Percentiles rank a stretch among this genome's conserved stretches.
Conservation (phyloP, 1,139 yeast species). For the Kluyveromyces sp. region DNA sequence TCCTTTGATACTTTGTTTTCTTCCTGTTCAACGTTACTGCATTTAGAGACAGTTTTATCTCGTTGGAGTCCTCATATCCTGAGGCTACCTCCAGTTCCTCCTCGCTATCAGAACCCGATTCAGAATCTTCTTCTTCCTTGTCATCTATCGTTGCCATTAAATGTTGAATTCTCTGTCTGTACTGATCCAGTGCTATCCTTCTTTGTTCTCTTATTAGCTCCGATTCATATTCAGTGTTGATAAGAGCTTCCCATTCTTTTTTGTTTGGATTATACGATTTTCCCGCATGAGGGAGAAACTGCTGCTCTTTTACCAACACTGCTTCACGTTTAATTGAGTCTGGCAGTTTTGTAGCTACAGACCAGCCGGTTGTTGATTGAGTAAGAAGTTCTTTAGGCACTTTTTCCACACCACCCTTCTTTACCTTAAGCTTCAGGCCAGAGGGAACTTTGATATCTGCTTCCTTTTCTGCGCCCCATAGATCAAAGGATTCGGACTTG, state of each 20-base stretch:
- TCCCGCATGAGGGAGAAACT: slow-evolving; percentile 67
- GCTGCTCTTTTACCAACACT: slow-evolving; percentile 41
- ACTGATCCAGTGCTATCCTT: slow-evolving; percentile 51
- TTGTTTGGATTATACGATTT: slow-evolving; percentile 89
- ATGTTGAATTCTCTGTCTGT: slow-evolving; percentile 55
- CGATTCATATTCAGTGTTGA: slow-evolving; percentile 55
- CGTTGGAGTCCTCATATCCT: slow-evolving; percentile 19
- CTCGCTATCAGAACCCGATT: slow-evolving; percentile 39
- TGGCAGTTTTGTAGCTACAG: slow-evolving; percentile 50
- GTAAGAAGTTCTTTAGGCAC: slow-evolving; percentile 39
- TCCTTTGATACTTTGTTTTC: slow-evolving; percentile 74
- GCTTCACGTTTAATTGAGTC: slow-evolving; percentile 52
- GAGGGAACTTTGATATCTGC: slow-evolving; percentile 23
- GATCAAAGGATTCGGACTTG: slow-evolving; percentile 47
- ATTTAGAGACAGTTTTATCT: slow-evolving; percentile 54
- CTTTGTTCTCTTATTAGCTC: slow-evolving; percentile 66
- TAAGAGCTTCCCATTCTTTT: slow-evolving; percentile 72
- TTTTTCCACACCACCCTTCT: slow-evolving; percentile 14
- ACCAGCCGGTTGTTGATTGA: slow-evolving; percentile 42
- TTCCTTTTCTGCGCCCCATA: slow-evolving; percentile 49
- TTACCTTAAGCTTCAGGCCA: slow-evolving; percentile 23
- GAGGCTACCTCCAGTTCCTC: slow-evolving; percentile 18
- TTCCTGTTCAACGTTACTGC: slow-evolving; percentile 61
- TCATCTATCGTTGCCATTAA: slow-evolving; percentile 57
- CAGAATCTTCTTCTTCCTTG: slow-evolving; percentile 44